Conservation (phyloP, 345 rosid species). For the Eucalyptus marginata region DNA sequence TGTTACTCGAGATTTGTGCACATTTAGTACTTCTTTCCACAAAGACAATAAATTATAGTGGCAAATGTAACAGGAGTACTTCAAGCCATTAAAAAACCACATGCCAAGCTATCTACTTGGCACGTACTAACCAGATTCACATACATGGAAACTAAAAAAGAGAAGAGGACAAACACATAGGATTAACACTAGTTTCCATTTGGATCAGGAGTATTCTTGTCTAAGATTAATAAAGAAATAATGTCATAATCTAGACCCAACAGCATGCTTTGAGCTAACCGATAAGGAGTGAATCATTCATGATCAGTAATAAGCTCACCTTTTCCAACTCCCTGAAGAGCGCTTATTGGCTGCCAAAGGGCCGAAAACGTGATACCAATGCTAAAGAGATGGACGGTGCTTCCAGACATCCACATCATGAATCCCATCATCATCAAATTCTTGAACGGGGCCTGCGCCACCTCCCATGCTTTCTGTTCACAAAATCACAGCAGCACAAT, state of each 20-base stretch:
- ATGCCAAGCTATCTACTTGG: neutral
- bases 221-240: neutral
- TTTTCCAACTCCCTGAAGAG: slow-evolving; percentile 95
- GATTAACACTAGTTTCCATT: neutral
- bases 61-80: neutral
- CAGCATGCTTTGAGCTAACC: neutral
- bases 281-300: neutral
- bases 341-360: slow-evolving; percentile 97
- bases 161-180: neutral
- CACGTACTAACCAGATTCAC: neutral
- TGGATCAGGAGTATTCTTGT: neutral
- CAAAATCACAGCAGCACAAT: neutral
- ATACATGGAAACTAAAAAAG: neutral
- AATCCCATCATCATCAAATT: slow-evolving; percentile 99
- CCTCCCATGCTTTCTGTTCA: slow-evolving; percentile 99
- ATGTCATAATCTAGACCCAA: neutral
- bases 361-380: slow-evolving; percentile 98
- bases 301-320: slow-evolving; percentile 32
- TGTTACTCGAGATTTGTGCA: neutral
- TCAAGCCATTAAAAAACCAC: neutral
- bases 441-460: slow-evolving; percentile 97
- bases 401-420: slow-evolving; percentile 99
- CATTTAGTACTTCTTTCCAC: neutral
- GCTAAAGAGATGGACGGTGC: slow-evolving; percentile 95
- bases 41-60: neutral